Percentiles rank a stretch among this genome's conserved stretches.
phyloP scores from a whole-genome alignment of 176 grass and related monocot species.

The Ananas comosus region DNA sequence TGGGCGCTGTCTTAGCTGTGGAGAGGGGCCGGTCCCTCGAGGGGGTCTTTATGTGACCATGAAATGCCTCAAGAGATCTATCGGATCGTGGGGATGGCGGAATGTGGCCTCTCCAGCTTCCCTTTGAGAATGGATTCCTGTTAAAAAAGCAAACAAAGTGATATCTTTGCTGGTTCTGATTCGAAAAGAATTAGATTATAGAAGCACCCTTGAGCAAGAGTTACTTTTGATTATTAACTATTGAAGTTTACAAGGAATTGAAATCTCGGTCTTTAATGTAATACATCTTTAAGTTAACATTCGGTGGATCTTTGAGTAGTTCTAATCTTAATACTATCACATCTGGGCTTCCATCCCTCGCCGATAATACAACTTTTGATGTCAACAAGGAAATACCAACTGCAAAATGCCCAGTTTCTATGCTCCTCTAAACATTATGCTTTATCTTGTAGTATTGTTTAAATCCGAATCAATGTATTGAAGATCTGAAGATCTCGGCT shows the following conservation, averaged over 20 bases:
- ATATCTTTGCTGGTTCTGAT: conserved; percentile 25
- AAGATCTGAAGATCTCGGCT: no score
- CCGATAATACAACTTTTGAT: neutral
- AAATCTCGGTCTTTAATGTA: neutral
- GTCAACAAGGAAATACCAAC: neutral
- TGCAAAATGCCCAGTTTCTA: neutral
- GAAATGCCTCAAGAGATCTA: conserved; percentile 24
- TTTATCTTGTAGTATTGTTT: no score
- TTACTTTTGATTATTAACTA: neutral
- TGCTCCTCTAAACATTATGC: no score
- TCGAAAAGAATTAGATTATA: conserved; percentile 5
- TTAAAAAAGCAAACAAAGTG: neutral
- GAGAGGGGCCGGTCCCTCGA: conserved; percentile 41
- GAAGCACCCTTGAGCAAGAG: neutral
- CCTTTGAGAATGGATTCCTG: conserved; percentile 33
- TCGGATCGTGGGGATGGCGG: neutral
- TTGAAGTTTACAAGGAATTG: neutral
- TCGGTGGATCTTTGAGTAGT: neutral
- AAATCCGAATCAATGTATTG: no score
- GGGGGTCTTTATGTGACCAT: conserved; percentile 26
- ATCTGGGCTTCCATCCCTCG: neutral
- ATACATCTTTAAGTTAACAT: neutral
- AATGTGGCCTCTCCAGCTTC: conserved; percentile 4
- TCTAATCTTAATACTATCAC: neutral
- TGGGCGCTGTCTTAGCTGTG: conserved; percentile 37